Evolutionary conservation across 2,329 filamentous ascomycete genomes (phyloP).

Genomic region (Dendrostoma leiphaemia): DNA sequence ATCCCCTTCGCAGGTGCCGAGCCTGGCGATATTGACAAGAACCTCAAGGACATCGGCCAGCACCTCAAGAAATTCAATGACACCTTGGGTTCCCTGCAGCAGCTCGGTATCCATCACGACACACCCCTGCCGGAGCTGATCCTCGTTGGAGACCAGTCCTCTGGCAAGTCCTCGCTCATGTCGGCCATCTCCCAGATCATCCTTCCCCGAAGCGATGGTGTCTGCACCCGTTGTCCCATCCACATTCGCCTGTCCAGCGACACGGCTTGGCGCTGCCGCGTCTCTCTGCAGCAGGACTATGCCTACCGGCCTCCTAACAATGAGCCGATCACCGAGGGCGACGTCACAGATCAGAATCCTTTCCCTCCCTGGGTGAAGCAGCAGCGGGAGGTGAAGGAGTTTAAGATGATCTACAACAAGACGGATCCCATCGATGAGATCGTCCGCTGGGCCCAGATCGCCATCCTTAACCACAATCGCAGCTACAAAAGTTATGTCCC

Average conservation of each 20-base stretch:
- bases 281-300: slow-evolving; percentile 67
- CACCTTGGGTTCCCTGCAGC: slow-evolving; percentile 65
- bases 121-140: slow-evolving; percentile 76
- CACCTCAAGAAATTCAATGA: slow-evolving; percentile 65
- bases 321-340: slow-evolving; percentile 38
- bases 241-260: slow-evolving; percentile 70
- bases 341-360: slow-evolving; percentile 48
- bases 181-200: slow-evolving; percentile 68
- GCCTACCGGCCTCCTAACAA: slow-evolving; percentile 44
- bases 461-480: slow-evolving; percentile 66
- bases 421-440: slow-evolving; percentile 64
- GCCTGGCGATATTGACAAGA: slow-evolving; percentile 30
- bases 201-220: slow-evolving; percentile 67
- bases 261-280: slow-evolving; percentile 63
- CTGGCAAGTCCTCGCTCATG: slow-evolving; percentile 73
- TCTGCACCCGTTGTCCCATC: slow-evolving; percentile 78
- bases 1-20: slow-evolving; percentile 9
- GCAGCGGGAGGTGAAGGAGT: slow-evolving; percentile 49
- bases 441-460: slow-evolving; percentile 73
- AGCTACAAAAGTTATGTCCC: slow-evolving; percentile 55
- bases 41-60: slow-evolving; percentile 55
- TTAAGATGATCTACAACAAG: slow-evolving; percentile 62
- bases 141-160: slow-evolving; percentile 80
- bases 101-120: slow-evolving; percentile 69
- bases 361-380: slow-evolving; percentile 66